Base-by-base conservation (phyloP, 768 basidiomycete genomes). In the Terana coerulea region DNA sequence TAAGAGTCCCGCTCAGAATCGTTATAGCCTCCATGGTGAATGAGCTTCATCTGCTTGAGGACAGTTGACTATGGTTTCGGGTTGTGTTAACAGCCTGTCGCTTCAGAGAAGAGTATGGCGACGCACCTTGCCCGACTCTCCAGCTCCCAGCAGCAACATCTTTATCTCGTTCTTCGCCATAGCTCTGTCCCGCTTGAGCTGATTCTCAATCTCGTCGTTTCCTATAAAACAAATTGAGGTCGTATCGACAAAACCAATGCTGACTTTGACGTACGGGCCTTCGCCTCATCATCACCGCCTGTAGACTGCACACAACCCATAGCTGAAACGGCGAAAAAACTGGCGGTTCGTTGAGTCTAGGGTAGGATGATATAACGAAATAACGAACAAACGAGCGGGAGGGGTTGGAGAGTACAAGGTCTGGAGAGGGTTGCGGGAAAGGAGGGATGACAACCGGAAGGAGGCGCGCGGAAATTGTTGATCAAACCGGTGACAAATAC, bases 11-110 rank as follows among this genome's bases (percentile, higher is more conserved):
- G 78, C 72, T 95, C 93, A 60, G 84, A 80, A 52, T 87, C 84
- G 61, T 86, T 90, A 76, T 94, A 95, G 1, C 86, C 86, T 52
- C 88, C 89, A 57, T 93, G 88, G 67, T 95, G 91, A 56, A 95
- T 95, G 69, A 95, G 85, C 65, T 95, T 94, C 93, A 98, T 95
- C 69, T 97, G 94, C 74, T 94, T 95, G 51, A 95, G 80, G 39
- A 95, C 88, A 2, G 92, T 95, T 1, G 91, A 91, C 84, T 91
- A 61, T 29, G 31, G 9, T 45, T 10, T 46, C 30, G 34, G 30
- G 30, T 33, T 19, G 24, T 7, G 31, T 33, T 46, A 45, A 26
- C 26, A 80, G n/a, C n/a, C n/a, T n/a, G n/a, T n/a, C 45, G 31
- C 30, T 21, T 26, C 19, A 22, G 29, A 33, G 10, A 33, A 5